Conservation (phyloP, 495 filamentous ascomycete genomes). For the Schizothecium vesticola region DNA sequence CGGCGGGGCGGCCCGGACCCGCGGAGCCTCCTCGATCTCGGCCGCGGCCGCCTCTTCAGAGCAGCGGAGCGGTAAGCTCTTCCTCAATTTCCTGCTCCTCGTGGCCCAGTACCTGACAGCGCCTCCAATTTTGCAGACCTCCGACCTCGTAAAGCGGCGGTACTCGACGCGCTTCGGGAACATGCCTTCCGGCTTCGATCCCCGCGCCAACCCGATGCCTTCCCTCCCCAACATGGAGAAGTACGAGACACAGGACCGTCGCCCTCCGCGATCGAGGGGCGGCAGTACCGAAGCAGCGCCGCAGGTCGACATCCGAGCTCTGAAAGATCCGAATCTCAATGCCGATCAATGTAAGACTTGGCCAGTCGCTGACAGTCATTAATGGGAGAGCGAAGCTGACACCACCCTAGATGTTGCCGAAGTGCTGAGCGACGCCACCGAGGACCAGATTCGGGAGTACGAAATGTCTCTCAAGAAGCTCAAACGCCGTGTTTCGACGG, state of each 20-base stretch:
- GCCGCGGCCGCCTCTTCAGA: slow-evolving; percentile 38
- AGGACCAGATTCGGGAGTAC: slow-evolving; percentile 84
- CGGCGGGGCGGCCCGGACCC: slow-evolving; percentile 30
- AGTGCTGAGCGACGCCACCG: slow-evolving; percentile 84
- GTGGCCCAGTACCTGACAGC: slow-evolving; percentile 7
- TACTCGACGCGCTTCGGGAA: slow-evolving; percentile 90
- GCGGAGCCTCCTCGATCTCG: slow-evolving; percentile 30
- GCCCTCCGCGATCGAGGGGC: slow-evolving; percentile 42
- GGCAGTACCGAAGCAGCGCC: slow-evolving; percentile 39
- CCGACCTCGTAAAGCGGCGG: slow-evolving; percentile 87
- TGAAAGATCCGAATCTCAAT: slow-evolving; percentile 74
- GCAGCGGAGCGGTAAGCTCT: slow-evolving; percentile 35
- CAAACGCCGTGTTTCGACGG: slow-evolving; percentile 75
- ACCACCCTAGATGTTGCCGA: slow-evolving; percentile 53
- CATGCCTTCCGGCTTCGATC: slow-evolving; percentile 60
- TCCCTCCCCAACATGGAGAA: slow-evolving; percentile 49
- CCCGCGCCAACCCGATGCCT: slow-evolving; percentile 62
- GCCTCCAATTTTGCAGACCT: slow-evolving; percentile 47
- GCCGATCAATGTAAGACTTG: slow-evolving; percentile 52
- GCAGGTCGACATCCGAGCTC: slow-evolving; percentile 61
- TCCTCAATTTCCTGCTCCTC: background rate
- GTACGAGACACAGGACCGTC: slow-evolving; percentile 46
- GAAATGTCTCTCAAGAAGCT: slow-evolving; percentile 69
- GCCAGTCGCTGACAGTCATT: background rate
- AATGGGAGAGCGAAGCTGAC: background rate